Conservation (phyloP, 805 yeast genomes). For the Candida insectalens region DNA sequence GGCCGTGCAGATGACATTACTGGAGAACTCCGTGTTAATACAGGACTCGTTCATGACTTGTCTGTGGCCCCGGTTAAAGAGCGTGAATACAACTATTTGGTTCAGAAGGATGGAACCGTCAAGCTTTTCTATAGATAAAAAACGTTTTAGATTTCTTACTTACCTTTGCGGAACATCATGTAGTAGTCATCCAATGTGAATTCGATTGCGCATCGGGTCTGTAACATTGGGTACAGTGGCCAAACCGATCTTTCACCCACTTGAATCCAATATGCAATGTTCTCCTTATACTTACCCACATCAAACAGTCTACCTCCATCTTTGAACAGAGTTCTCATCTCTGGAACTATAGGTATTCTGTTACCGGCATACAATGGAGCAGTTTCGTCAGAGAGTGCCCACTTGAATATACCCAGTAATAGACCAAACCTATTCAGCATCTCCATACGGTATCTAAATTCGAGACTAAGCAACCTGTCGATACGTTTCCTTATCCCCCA, state of each 20-base stretch:
- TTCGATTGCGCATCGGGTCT: slow-evolving; percentile 87
- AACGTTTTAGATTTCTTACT: neutral
- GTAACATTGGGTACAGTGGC: slow-evolving; percentile 78
- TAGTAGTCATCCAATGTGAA: slow-evolving; percentile 75
- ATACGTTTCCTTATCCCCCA: slow-evolving; percentile 24
- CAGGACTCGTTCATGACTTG: slow-evolving; percentile 29
- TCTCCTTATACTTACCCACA: slow-evolving; percentile 56
- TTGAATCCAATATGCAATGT: slow-evolving; percentile 79
- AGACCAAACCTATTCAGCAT: slow-evolving; percentile 73
- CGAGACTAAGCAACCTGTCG: slow-evolving; percentile 58
- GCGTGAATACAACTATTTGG: slow-evolving; percentile 53
- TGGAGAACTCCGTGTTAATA: slow-evolving; percentile 53
- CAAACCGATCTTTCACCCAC: slow-evolving; percentile 91
- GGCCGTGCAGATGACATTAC: slow-evolving; percentile 80
- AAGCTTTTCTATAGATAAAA: slow-evolving; percentile 34
- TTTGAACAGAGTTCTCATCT: slow-evolving; percentile 54
- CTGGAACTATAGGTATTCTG: slow-evolving; percentile 89
- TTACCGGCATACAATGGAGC: slow-evolving; percentile 65
- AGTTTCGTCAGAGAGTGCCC: slow-evolving; percentile 81
- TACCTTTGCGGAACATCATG: slow-evolving; percentile 21
- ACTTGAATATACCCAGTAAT: slow-evolving; percentile 56
- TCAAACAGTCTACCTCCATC: slow-evolving; percentile 75
- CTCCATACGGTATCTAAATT: slow-evolving; percentile 75
- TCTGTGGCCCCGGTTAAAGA: slow-evolving; percentile 30
- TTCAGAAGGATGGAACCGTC: slow-evolving; percentile 42